Evolutionary conservation across 768 basidiomycete genomes (phyloP).

Genomic region (Xerocomus spinulosus): DNA sequence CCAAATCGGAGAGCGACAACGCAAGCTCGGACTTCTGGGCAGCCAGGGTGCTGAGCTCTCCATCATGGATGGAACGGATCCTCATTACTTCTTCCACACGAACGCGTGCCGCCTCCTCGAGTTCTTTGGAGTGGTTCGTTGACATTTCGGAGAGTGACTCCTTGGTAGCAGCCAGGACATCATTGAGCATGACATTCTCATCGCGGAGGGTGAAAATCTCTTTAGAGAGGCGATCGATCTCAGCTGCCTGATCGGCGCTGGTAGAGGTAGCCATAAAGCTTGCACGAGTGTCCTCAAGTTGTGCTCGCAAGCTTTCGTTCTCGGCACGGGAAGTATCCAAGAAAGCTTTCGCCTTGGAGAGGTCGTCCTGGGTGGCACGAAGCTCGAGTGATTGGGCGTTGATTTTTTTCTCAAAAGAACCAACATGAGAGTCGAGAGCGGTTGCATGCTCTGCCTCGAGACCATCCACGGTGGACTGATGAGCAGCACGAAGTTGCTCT

Average conservation of each 20-base stretch:
- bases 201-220: slow-evolving; percentile 64
- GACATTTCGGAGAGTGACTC: slow-evolving; percentile 68
- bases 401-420: slow-evolving; percentile 59
- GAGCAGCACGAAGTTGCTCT: slow-evolving; percentile 62
- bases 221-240: slow-evolving; percentile 51
- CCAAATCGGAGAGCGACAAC: slow-evolving; percentile 63
- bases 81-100: slow-evolving; percentile 69
- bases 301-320: slow-evolving; percentile 50
- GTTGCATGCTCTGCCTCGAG: slow-evolving; percentile 62
- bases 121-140: slow-evolving; percentile 61
- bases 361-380: slow-evolving; percentile 81
- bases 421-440: slow-evolving; percentile 52
- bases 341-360: slow-evolving; percentile 65
- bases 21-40: slow-evolving; percentile 61
- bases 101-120: slow-evolving; percentile 68
- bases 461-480: slow-evolving; percentile 55
- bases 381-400: slow-evolving; percentile 62
- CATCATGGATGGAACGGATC: slow-evolving; percentile 54
- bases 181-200: slow-evolving; percentile 60
- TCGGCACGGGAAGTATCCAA: slow-evolving; percentile 51
- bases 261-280: slow-evolving; percentile 39
- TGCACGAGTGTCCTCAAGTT: slow-evolving; percentile 60
- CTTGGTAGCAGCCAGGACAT: slow-evolving; percentile 64
- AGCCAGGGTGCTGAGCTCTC: slow-evolving; percentile 52
- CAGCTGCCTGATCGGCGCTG: slow-evolving; percentile 47